phyloP scores from a whole-genome alignment of 176 grass and related monocot genomes.

The Avena insularis region DNA sequence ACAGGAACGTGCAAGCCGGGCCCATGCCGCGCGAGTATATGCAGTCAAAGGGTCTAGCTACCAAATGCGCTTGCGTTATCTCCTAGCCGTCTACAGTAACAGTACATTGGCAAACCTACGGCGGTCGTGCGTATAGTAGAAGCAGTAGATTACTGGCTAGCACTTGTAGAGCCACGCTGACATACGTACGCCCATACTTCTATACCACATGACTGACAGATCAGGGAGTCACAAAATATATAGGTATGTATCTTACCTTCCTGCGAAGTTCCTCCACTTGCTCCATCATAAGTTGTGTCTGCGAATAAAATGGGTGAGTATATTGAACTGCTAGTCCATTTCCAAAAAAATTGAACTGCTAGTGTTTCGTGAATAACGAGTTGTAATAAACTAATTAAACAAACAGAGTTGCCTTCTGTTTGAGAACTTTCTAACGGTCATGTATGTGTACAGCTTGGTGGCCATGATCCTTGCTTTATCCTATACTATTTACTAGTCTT shows the following conservation, averaged over 20 bases:
- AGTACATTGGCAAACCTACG: constrained; percentile 11
- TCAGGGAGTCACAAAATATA: neutral
- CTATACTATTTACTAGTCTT: neutral
- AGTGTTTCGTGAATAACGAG: neutral
- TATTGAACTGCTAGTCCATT: neutral
- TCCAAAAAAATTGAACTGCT: neutral
- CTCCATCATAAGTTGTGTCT: constrained; percentile 95
- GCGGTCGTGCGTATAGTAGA: neutral
- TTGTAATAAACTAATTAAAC: neutral
- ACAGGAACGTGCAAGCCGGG: neutral
- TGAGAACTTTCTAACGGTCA: neutral
- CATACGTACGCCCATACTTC: constrained; percentile 1
- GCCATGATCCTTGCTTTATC: neutral
- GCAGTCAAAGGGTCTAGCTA: neutral
- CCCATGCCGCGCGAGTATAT: neutral
- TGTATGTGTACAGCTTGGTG: too few relatives aligned
- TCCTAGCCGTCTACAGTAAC: neutral
- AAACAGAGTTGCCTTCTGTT: constrained; percentile 19
- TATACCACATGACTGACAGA: neutral
- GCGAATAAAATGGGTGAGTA: constrained; percentile 4
- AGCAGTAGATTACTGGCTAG: constrained; percentile 18
- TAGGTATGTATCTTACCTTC: constrained; percentile 53
- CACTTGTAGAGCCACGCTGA: neutral
- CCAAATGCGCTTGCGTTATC: constrained; percentile 17
- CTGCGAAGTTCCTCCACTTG: constrained; percentile 93